Conservation (phyloP, 495 filamentous ascomycete species). For the Rhizodiscina lignyota region DNA sequence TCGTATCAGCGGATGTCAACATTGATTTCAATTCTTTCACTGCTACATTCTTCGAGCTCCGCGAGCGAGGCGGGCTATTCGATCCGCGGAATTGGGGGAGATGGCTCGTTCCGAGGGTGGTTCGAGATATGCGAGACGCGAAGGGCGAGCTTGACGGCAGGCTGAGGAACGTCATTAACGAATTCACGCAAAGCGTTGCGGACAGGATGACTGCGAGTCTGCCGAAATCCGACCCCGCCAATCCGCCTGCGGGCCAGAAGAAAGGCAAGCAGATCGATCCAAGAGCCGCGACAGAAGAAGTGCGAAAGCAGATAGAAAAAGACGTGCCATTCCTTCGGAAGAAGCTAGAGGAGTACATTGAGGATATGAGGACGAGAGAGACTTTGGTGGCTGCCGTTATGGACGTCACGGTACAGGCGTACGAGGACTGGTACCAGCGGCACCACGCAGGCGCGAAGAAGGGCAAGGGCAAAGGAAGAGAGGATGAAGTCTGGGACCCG, state of each 20-base stretch:
- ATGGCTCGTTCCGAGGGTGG: slow-evolving; percentile 11
- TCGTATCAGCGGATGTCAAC: slow-evolving; percentile 47
- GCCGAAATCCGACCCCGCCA: slow-evolving; percentile 24
- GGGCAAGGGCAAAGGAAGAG: slow-evolving; percentile 41
- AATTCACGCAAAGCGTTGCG: slow-evolving; percentile 50
- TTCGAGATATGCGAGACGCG: slow-evolving; percentile 32
- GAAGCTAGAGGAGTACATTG: slow-evolving; percentile 31
- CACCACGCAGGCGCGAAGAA: slow-evolving; percentile 27
- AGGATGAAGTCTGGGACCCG: slow-evolving; percentile 30
- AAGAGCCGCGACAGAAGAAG: slow-evolving; percentile 10
- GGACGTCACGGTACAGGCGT: slow-evolving; percentile 19
- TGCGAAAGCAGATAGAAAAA: slow-evolving; percentile 28
- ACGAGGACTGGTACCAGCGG: slow-evolving; percentile 20
- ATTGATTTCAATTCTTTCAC: slow-evolving; percentile 69
- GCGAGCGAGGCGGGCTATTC: slow-evolving; percentile 52
- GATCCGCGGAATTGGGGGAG: slow-evolving; percentile 32
- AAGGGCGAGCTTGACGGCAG: slow-evolving; percentile 60
- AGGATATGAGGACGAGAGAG: slow-evolving; percentile 20
- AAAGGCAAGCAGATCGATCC: slow-evolving; percentile 16
- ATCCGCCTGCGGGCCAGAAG: slow-evolving; percentile 8
- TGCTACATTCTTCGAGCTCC: slow-evolving; percentile 60
- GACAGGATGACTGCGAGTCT: slow-evolving; percentile 33
- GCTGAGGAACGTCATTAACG: slow-evolving; percentile 60
- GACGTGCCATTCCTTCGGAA: slow-evolving; percentile 36
- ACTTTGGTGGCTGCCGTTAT: slow-evolving; percentile 23